Evolutionary conservation across 2,329 filamentous ascomycete species (phyloP), one percentile per base, ranked within the genome.

Genomic region (Raffaelea ambrosiae): DNA sequence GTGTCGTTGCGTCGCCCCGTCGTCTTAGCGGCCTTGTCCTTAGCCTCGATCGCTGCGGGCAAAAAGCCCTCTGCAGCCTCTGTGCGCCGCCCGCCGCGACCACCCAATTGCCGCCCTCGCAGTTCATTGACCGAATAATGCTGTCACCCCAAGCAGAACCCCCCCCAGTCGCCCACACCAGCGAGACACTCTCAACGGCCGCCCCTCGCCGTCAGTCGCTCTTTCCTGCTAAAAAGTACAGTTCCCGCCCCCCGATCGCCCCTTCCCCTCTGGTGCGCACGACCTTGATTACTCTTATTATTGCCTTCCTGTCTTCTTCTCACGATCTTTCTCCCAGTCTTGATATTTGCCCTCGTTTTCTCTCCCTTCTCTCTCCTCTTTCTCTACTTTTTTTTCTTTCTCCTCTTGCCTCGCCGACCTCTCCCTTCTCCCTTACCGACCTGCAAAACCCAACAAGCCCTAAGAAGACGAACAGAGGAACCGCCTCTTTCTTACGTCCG

Each of bases 41-140:
- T 43, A 46, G 43, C 41, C 41, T 29, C 43, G 38, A 40, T 40
- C 38, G 22, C 36, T 29, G 43, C 20, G 33, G 20, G 18, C 13
- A 39, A 40, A 26, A 9, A 31, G 23, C 19, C n/a, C 39, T 39
- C 19, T 29, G 26, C 26, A 29, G 26, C 26, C 26, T 29, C 26
- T 29, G 26, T n/a, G n/a, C n/a, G n/a, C n/a, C n/a, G n/a, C n/a
- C n/a, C 36, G 29, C 42, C 29, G 16, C n/a, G 41, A 41, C 40
- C 40, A 44, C 41, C 50, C 52, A 53, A 53, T 53, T 52, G 52
- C 45, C 46, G 50, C 33, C 18, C 41, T 33, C 39, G 46, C 41
- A 53, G 49, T 52, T 52, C 46, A 42, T 49, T 52, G 52, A 52
- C 52, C 49, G 47, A 47, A 29, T 29, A n/a, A n/a, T n/a, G n/a